Evolutionary conservation across 2,329 filamentous ascomycete species (phyloP).

Genomic region (Chrysoporthe austroafricana): DNA sequence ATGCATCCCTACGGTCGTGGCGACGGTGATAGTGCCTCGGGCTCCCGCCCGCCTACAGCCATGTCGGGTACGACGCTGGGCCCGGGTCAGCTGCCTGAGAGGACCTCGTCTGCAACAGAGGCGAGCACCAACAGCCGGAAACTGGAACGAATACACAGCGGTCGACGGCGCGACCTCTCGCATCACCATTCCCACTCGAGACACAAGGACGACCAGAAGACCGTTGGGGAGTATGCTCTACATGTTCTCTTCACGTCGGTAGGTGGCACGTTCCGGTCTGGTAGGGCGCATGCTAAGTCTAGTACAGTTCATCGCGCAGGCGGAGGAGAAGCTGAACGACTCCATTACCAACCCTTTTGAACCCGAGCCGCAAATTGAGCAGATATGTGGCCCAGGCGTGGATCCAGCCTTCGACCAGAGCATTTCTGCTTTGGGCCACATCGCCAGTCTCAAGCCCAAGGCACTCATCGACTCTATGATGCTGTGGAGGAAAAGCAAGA

Average conservation of each 20-base stretch:
- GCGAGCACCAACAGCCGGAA: slow-evolving; percentile 51
- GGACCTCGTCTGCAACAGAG: slow-evolving; percentile 52
- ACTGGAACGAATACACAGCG: slow-evolving; percentile 64
- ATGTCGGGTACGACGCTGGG: slow-evolving; percentile 46
- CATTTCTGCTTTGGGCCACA: slow-evolving; percentile 90
- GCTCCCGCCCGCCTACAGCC: slow-evolving; percentile 51
- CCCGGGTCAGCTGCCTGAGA: slow-evolving; percentile 43
- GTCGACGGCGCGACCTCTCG: slow-evolving; percentile 72
- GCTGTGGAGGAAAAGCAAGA: slow-evolving; percentile 96
- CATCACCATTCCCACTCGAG: slow-evolving; percentile 79
- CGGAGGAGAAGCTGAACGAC: slow-evolving; percentile 93
- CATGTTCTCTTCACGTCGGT: slow-evolving; percentile 95
- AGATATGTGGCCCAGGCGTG: slow-evolving; percentile 86
- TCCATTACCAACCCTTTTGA: slow-evolving; percentile 81
- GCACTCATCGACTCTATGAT: slow-evolving; percentile 96
- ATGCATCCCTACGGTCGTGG: slow-evolving; percentile 51
- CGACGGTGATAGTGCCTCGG: slow-evolving; percentile 47
- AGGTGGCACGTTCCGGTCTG: slow-evolving; percentile 39
- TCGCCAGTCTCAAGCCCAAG: slow-evolving; percentile 91
- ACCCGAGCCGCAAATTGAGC: slow-evolving; percentile 81
- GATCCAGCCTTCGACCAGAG: slow-evolving; percentile 92
- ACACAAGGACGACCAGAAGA: slow-evolving; percentile 79
- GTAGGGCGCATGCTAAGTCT: slow-evolving; percentile 37
- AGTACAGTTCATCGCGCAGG: slow-evolving; percentile 82
- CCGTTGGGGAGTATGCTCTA: slow-evolving; percentile 95